Evolutionary conservation across 2,329 filamentous ascomycete species (phyloP).

Genomic region (Leptographium procerum): DNA sequence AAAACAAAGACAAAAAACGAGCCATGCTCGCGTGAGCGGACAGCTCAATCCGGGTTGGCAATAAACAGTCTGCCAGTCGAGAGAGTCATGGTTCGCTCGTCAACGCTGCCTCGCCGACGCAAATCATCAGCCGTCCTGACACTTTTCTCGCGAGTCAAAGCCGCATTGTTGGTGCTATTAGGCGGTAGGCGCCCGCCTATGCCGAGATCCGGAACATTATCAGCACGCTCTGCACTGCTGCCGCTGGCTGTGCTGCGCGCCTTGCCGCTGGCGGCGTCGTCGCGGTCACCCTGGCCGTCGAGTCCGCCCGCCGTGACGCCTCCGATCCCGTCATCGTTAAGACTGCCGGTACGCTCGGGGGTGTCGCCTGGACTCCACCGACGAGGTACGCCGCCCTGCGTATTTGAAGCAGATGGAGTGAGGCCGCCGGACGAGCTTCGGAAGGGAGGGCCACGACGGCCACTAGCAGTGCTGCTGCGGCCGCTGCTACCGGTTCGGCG

Average conservation of each 20-base stretch:
- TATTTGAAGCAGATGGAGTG: slow-evolving; percentile 21
- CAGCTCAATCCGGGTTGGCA: slow-evolving; percentile 62
- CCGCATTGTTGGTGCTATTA: slow-evolving; percentile 47
- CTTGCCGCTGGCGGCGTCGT: slow-evolving; percentile 34
- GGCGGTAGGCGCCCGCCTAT: slow-evolving; percentile 38
- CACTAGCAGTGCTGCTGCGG: slow-evolving; percentile 53
- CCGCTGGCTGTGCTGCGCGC: slow-evolving; percentile 42
- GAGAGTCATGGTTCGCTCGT: slow-evolving; percentile 70
- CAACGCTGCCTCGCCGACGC: slow-evolving; percentile 66
- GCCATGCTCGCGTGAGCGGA: background rate
- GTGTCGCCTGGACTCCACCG: slow-evolving; percentile 44
- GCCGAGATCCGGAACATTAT: slow-evolving; percentile 45
- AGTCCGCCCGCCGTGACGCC: slow-evolving; percentile 16
- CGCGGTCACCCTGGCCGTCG: slow-evolving; percentile 18
- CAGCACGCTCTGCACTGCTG: slow-evolving; percentile 49
- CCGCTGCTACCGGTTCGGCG: slow-evolving; percentile 65
- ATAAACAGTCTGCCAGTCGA: slow-evolving; percentile 66
- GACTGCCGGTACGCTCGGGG: slow-evolving; percentile 41
- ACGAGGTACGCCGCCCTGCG: slow-evolving; percentile 12
- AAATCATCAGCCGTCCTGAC: slow-evolving; percentile 61
- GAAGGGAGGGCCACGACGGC: slow-evolving; percentile 36
- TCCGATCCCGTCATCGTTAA: slow-evolving; percentile 26
- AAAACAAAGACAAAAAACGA: background rate
- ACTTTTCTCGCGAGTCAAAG: slow-evolving; percentile 52
- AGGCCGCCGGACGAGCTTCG: slow-evolving; percentile 36